Percentiles rank a stretch among this genome's conserved stretches.
phyloP scores from a whole-genome alignment of 768 basidiomycete genomes.

The Psilocybe tampanensis region DNA sequence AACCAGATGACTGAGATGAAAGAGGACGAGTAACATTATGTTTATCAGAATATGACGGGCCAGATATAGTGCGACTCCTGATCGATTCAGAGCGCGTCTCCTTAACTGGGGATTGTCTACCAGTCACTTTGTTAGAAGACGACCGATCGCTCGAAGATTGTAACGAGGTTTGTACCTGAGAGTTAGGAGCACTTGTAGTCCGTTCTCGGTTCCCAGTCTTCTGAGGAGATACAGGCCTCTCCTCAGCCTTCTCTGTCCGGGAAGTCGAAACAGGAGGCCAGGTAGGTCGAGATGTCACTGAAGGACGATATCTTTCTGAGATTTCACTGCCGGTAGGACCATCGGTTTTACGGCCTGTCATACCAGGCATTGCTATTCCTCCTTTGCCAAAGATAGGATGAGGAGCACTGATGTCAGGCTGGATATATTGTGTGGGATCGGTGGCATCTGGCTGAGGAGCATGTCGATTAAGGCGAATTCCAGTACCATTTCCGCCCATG shows the following conservation, averaged over 20 bases:
- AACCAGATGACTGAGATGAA: constrained; percentile 26
- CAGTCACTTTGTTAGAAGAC: constrained; percentile 17
- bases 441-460: constrained; percentile 71
- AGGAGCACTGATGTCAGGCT: constrained; percentile 54
- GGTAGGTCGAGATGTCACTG: constrained; percentile 20
- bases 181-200: constrained; percentile 49
- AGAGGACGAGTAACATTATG: constrained; percentile 8
- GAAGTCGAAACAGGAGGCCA: constrained; percentile 23
- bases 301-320: constrained; percentile 18
- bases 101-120: constrained; percentile 21
- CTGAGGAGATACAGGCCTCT: constrained; percentile 37
- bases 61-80: constrained; percentile 25
- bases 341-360: constrained; percentile 35
- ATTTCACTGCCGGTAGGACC: constrained; percentile 8
- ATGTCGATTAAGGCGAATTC: constrained; percentile 72
- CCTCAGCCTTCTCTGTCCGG: constrained; percentile 35
- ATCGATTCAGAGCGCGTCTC: constrained; percentile 7
- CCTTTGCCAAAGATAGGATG: constrained; percentile 80
- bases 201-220: constrained; percentile 48
- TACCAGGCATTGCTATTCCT: constrained; percentile 77
- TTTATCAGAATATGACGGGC: constrained; percentile 16
- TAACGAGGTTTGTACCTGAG: constrained; percentile 17
- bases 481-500: constrained; percentile 78
- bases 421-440: constrained; percentile 68
- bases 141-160: constrained; percentile 20